Evolutionary conservation across 768 basidiomycete species (phyloP).

Genomic region (Leccinellum rugosiceps): DNA sequence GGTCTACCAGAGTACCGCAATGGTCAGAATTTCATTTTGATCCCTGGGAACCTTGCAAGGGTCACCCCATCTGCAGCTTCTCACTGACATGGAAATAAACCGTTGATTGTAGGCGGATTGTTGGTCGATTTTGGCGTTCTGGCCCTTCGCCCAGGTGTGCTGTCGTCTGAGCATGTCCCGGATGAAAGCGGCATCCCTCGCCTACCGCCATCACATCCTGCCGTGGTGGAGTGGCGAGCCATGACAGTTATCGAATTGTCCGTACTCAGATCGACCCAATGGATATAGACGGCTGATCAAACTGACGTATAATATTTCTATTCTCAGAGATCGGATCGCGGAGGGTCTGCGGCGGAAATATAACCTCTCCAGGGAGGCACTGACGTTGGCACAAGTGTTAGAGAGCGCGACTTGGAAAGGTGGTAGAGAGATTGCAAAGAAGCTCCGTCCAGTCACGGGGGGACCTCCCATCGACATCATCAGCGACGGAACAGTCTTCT

Average conservation of each 20-base stretch:
- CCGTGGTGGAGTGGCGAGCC: constrained; percentile 94
- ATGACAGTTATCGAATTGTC: constrained; percentile 93
- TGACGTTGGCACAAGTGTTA: constrained; percentile 83
- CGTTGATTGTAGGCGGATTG: constrained; percentile 62
- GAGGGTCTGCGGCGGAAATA: constrained; percentile 62
- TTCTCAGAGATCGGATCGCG: constrained; percentile 76
- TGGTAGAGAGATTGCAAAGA: constrained; percentile 86
- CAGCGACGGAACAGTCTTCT: constrained; percentile 84
- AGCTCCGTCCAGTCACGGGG: constrained; percentile 65
- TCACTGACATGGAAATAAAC: neutral
- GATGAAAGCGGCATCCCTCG: constrained; percentile 47
- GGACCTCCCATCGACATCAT: constrained; percentile 86
- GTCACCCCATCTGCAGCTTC: neutral
- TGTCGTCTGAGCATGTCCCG: constrained; percentile 49
- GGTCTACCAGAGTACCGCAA: constrained; percentile 96
- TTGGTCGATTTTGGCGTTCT: constrained; percentile 83
- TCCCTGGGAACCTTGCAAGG: neutral
- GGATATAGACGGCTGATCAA: neutral
- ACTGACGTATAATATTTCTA: constrained; percentile 4
- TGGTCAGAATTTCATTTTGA: constrained; percentile 35
- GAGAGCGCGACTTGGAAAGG: constrained; percentile 98
- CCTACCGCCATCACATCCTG: constrained; percentile 75
- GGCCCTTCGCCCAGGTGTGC: constrained; percentile 52
- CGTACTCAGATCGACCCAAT: constrained; percentile 27
- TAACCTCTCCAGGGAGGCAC: constrained; percentile 44